Base-by-base conservation (phyloP, 352 stramenopile genomes). In the Phytopythium kandeliae region DNA sequence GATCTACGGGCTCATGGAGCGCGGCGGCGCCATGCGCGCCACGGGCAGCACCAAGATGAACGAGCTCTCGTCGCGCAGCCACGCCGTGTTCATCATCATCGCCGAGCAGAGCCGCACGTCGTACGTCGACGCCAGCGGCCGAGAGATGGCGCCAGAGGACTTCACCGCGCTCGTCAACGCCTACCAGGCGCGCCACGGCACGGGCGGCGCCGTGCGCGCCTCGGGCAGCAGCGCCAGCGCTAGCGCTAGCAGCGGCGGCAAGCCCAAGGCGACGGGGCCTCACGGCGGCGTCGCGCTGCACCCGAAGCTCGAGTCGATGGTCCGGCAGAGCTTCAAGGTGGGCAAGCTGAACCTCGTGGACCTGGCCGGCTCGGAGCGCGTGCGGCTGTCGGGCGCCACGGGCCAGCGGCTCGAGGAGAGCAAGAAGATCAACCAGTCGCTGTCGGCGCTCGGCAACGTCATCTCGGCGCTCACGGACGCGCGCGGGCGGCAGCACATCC, bases 61-160 rank as follows among this genome's bases (percentile, higher is more conserved):
- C 51, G 85, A 95, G 64, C 61, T 92, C 7, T 92, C 80, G 9
- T 92, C 80, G 2, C 76, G 83, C 13, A 89, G 80, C 24, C 92
- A 98, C 50, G 89, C 91, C 3, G 88, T 98, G n/a, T 97, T 98
- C 55, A 96, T 96, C 62, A 96, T 98, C 56, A 97, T 97, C 56
- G 90, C 89, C 0, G 92, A 98, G 67, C 89, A 97, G 54, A 96
- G 85, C 60, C 84, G 88, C 60, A 97, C 87, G 10, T 77, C 73
- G 26, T 97, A 97, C 55, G 85, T 96, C 24, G 87, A 96, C 51
- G 60, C 71, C 1, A 75, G 76, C 28, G 88, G 88, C 4, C 80
- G 80, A 17, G 83, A 96, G 36, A 75, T 96, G 21, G 71, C 83
- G 24, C 62, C 74, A 0, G 87, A 97, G 37, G 78, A 96, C 37